These are phyloP conservation scores for Trichoderma gracile DNA, from an alignment of 2,329 filamentous ascomycete species.

Conservation along the genomic window DNA sequence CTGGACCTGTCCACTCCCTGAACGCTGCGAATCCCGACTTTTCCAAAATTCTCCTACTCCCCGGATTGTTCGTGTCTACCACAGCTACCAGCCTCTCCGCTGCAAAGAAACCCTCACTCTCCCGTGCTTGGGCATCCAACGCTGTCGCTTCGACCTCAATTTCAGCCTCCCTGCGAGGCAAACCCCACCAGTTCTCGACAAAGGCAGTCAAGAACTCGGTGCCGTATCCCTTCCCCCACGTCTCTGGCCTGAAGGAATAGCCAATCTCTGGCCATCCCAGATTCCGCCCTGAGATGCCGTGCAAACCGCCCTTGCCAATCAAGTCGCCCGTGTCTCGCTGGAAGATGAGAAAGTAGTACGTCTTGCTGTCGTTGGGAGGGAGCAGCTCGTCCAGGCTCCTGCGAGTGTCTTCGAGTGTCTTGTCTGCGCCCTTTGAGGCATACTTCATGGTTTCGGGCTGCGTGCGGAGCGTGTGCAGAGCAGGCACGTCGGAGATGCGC, in stretches of 20 bases:
- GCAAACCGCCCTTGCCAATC: conserved; percentile 16
- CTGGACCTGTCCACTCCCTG: not conserved
- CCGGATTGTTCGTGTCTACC: not conserved
- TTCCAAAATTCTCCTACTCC: conserved; percentile 4
- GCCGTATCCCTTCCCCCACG: conserved; percentile 53
- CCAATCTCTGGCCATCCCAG: conserved; percentile 55
- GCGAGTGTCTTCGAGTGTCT: conserved; percentile 1
- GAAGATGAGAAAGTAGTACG: conserved; percentile 6
- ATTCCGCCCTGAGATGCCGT: not conserved
- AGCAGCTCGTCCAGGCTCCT: not conserved
- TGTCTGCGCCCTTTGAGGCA: not conserved
- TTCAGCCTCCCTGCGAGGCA: conserved; percentile 44
- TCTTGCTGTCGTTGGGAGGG: conserved; percentile 8
- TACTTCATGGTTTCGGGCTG: conserved; percentile 12
- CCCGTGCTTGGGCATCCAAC: conserved; percentile 27
- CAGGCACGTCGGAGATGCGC: conserved; percentile 12
- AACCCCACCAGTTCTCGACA: conserved; percentile 43
- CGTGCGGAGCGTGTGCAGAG: conserved; percentile 4
- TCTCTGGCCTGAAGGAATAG: conserved; percentile 50
- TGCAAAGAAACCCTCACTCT: not conserved
- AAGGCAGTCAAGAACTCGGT: conserved; percentile 52
- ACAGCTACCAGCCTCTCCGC: not conserved
- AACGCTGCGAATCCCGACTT: not conserved
- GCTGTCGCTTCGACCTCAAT: conserved; percentile 40
- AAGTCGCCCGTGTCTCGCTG: conserved; percentile 6